Evolutionary conservation across 768 basidiomycete genomes (phyloP), one percentile per base, ranked within the genome.

Genomic region (Tricholoma matsutake): DNA sequence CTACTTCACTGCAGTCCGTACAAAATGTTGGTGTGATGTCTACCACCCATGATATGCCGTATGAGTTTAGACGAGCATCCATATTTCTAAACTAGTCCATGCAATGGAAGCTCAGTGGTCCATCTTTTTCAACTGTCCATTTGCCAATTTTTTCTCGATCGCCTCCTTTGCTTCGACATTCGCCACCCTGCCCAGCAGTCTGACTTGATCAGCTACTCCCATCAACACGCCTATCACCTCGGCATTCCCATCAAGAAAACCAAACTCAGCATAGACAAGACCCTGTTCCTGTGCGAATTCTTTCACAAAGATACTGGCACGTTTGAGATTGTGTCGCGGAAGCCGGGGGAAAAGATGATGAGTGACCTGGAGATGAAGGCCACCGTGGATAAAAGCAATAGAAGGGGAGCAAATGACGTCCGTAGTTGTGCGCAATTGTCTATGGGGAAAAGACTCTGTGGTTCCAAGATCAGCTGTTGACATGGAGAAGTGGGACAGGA

Each of bases 261-360:
- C 89, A 77, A 96, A 96, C 73, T 97, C 95, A 41, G 91, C 89
- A 68, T 96, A 99, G 35, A 84, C 83, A 4, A 98, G 77, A 0
- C 87, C 91, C 63, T 94, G 87, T 69, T 96, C 91, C 65, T 83
- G 79, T 13, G 94, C 94, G 67, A 89, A 98, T 67, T 89, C 82
- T 72, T 94, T 96, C 57, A 97, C 95, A 20, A 96, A 78, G 31
- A 81, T 61, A 64, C 91, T 92, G 2, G 96, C 96, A 58, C 85
- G 79, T 35, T 86, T 84, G 57, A 99, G 82, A 71, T 97, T 95
- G 79, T 98, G 96, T 39, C 97, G 82, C 2, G 97, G 97, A 1
- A 98, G 80, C 10, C 97, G 88, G 18, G 97, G 97, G 79, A 98
- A 98, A 61, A 98, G 83, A 73, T 98, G 96, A 67, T 99, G 97